Conservation (phyloP, 768 basidiomycete species). For the Suillus hirtellus region DNA sequence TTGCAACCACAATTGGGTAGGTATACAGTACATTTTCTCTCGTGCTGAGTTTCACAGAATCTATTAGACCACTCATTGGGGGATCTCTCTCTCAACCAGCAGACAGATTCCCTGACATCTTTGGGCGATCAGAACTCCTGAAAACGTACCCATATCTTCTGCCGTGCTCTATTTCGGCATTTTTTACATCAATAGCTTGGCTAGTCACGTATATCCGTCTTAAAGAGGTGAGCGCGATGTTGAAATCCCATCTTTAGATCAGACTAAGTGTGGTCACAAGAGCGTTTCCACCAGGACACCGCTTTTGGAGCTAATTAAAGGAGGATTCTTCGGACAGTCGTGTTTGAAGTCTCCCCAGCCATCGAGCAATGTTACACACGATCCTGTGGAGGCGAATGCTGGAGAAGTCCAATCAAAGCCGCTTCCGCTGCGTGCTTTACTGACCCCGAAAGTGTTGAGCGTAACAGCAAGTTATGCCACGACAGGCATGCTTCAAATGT, state of each 20-base stretch:
- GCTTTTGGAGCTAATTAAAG: not conserved
- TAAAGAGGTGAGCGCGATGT: not conserved
- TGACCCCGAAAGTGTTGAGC: constrained; percentile 55
- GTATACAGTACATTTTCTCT: constrained; percentile 22
- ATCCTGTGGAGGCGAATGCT: not conserved
- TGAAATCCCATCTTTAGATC: not conserved
- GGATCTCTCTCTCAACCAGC: constrained; percentile 63
- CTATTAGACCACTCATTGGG: constrained; percentile 62
- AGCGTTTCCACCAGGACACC: not conserved
- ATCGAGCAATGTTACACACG: too few species aligned
- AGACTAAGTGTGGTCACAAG: not conserved
- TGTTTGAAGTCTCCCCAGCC: not conserved
- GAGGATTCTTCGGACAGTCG: not conserved
- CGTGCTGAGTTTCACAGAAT: not conserved
- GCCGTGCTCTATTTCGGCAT: constrained; percentile 59
- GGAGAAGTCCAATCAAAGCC: constrained; percentile 21
- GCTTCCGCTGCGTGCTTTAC: constrained; percentile 48
- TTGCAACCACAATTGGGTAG: constrained; percentile 44
- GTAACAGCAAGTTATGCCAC: constrained; percentile 61
- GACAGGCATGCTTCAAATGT: constrained; percentile 63
- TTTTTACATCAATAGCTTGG: not conserved
- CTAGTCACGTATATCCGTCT: not conserved
- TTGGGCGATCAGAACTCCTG: constrained; percentile 59
- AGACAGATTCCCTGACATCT: constrained; percentile 62
- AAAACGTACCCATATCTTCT: constrained; percentile 72